These are phyloP conservation scores for Heterotrichella gracilis DNA, from an alignment of 352 stramenopile species.

Conservation along the genomic window DNA sequence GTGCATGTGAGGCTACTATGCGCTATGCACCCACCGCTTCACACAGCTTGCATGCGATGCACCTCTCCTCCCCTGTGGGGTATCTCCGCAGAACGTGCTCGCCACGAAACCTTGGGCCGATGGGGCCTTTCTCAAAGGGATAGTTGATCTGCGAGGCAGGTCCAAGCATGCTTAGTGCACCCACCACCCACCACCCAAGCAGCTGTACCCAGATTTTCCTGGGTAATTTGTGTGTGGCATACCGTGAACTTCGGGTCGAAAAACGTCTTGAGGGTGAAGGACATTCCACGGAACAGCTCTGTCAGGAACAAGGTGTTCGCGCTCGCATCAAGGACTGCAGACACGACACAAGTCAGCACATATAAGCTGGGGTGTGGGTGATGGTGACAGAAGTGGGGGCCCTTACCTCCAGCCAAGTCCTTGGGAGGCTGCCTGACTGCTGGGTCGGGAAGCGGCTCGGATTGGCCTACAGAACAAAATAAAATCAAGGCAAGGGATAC, in stretches of 20 bases:
- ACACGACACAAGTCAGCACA: too few species aligned
- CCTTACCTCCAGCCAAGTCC: too few species aligned
- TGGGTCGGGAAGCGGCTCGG: too few species aligned
- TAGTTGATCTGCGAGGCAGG: conserved; percentile 97
- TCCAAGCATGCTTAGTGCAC: conserved; percentile 28
- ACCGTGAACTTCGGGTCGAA: not conserved
- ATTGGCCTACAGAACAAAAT: too few species aligned
- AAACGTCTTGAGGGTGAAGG: conserved; percentile 32
- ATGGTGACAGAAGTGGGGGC: too few species aligned
- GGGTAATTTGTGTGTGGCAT: conserved; percentile 22
- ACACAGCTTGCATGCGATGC: conserved; percentile 98
- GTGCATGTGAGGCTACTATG: too few species aligned
- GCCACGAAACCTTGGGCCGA: conserved; percentile 81
- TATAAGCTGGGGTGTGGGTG: too few species aligned
- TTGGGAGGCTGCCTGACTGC: too few species aligned
- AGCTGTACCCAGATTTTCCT: not conserved
- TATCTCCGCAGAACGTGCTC: conserved; percentile 91
- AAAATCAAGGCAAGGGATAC: too few species aligned
- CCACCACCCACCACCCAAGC: conserved; percentile 1
- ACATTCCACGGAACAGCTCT: conserved; percentile 44
- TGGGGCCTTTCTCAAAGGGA: conserved; percentile 74
- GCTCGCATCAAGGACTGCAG: too few species aligned
- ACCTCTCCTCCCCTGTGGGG: conserved; percentile 90
- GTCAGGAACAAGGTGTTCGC: conserved; percentile 57
- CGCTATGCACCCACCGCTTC: too few species aligned